Evolutionary conservation across 179 eudicot genomes (phyloP).

Genomic region (Actinidia chinensis): DNA sequence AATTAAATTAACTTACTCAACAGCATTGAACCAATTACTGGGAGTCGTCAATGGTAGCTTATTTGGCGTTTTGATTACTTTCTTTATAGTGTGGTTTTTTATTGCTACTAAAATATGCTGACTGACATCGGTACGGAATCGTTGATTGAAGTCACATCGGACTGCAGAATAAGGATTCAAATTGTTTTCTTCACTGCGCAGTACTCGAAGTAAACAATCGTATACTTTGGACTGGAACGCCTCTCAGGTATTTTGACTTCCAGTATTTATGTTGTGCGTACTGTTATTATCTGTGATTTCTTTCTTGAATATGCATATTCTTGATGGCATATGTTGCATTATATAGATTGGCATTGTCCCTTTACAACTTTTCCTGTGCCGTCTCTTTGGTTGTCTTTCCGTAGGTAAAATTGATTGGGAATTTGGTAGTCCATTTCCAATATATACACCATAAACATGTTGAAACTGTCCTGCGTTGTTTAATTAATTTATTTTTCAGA

Average conservation of each 20-base stretch:
- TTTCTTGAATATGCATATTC: no score
- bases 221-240: constrained; percentile 92
- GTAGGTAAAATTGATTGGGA: no score
- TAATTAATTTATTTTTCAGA: no score
- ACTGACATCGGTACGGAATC: constrained; percentile 49
- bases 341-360: no score
- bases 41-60: constrained; percentile 89
- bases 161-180: constrained; percentile 96
- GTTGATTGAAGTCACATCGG: constrained; percentile 99
- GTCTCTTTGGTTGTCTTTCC: no score
- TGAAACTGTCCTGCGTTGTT: no score
- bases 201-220: constrained; percentile 73
- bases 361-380: no score
- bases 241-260: constrained; percentile 70
- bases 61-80: constrained; percentile 13
- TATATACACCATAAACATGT: no score
- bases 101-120: constrained; percentile 8
- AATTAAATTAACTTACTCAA: constrained; percentile 77
- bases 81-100: not conserved
- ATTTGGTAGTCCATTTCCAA: no score
- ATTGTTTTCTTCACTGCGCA: constrained; percentile 76
- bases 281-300: not conserved
- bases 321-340: no score
- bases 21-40: constrained; percentile 73
- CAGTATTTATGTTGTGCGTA: not conserved